Evolutionary conservation across 345 rosid species (phyloP).

Genomic region (Trapa incisa): DNA sequence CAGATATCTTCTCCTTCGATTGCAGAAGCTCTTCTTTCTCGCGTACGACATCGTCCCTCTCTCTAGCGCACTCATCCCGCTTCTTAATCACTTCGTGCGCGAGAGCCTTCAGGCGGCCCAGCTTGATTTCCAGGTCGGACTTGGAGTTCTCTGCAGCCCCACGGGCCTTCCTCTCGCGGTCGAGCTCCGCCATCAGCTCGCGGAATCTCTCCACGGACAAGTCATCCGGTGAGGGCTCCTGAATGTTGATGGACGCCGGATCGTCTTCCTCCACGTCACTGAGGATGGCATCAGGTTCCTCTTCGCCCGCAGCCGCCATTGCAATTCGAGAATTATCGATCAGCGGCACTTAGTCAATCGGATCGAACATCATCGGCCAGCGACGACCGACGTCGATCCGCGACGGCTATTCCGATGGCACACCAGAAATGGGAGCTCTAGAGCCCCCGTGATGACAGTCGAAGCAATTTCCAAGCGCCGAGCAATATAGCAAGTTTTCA

Average conservation of each 20-base stretch:
- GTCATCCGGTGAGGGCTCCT: slow-evolving; percentile 31
- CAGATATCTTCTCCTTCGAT: slow-evolving; percentile 30
- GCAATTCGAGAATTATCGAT: slow-evolving; percentile 1
- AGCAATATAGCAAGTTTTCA: not conserved
- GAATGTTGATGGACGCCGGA: slow-evolving; percentile 30
- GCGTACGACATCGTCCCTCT: slow-evolving; percentile 61
- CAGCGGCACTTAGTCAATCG: not conserved
- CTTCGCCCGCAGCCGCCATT: slow-evolving; percentile 49
- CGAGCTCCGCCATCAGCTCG: slow-evolving; percentile 66
- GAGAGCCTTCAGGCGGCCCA: slow-evolving; percentile 56
- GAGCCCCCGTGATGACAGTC: not conserved
- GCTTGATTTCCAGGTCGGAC: slow-evolving; percentile 49
- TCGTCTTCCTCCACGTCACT: slow-evolving; percentile 90
- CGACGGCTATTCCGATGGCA: not conserved
- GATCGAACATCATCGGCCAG: slow-evolving; percentile 1
- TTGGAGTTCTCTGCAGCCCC: slow-evolving; percentile 61
- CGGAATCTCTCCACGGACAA: slow-evolving; percentile 36
- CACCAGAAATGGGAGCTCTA: not conserved
- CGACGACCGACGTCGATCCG: not conserved
- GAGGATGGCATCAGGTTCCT: slow-evolving; percentile 63
- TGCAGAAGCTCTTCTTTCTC: slow-evolving; percentile 51
- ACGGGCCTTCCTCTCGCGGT: slow-evolving; percentile 82
- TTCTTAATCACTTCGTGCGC: slow-evolving; percentile 79
- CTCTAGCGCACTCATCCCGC: slow-evolving; percentile 64
- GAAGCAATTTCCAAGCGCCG: not conserved